These are phyloP conservation scores for Paramecium sonneborni DNA, from an alignment of 73 alveolate species.

Conservation along the genomic window DNA sequence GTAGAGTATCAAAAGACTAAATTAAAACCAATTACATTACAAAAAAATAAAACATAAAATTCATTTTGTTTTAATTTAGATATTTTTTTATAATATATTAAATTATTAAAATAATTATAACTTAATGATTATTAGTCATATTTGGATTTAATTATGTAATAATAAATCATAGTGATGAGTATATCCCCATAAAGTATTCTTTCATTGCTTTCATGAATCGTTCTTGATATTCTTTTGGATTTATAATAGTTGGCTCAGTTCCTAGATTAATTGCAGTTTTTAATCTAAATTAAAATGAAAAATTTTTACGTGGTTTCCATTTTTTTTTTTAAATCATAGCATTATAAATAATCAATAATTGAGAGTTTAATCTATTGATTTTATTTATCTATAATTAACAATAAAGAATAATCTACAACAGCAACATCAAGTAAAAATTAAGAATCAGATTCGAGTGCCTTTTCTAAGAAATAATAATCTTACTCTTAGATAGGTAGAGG, in stretches of 20 bases:
- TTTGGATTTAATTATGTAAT: neutral
- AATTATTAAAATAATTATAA: neutral
- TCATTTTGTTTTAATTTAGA: too few species aligned
- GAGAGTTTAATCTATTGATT: conserved; percentile 36
- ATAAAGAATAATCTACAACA: conserved; percentile 64
- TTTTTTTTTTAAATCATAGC: conserved; percentile 22
- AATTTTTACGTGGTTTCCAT: conserved; percentile 60
- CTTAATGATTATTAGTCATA: too few species aligned
- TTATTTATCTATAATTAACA: conserved; percentile 53
- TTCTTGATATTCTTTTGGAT: conserved; percentile 62
- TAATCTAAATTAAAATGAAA: neutral
- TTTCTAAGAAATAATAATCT: neutral
- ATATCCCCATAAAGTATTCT: conserved; percentile 58
- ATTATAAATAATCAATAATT: conserved; percentile 60
- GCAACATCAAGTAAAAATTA: conserved; percentile 24
- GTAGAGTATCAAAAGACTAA: too few species aligned
- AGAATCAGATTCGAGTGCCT: conserved; percentile 47
- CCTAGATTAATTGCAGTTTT: neutral
- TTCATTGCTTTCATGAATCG: conserved; percentile 67
- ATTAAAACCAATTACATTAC: too few species aligned
- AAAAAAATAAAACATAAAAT: too few species aligned
- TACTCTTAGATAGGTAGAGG: conserved; percentile 15
- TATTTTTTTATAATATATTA: neutral
- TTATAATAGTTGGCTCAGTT: conserved; percentile 64
- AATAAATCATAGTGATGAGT: conserved; percentile 12